Evolutionary conservation across 805 yeast genomes (phyloP).

Genomic region (Priceomyces fermenticarens): DNA sequence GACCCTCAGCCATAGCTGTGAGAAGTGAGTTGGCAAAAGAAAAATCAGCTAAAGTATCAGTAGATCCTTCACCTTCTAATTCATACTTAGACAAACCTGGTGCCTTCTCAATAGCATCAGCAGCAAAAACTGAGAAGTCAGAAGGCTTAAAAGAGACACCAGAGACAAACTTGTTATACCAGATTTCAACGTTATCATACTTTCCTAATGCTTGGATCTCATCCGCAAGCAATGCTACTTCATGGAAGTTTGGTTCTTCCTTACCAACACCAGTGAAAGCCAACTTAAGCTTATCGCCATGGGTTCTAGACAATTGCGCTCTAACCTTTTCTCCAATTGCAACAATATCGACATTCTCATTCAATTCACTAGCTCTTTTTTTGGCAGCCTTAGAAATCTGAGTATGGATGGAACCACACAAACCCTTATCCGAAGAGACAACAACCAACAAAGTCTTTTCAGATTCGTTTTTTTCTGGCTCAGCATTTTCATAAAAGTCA

Average conservation of each 20-base stretch:
- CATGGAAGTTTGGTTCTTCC: conserved; percentile 91
- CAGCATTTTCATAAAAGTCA: conserved; percentile 78
- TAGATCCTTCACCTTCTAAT: conserved; percentile 61
- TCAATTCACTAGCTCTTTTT: conserved; percentile 55
- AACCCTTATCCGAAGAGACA: conserved; percentile 94
- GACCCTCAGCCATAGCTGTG: conserved; percentile 95
- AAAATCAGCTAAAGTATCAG: conserved; percentile 78
- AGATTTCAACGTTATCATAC: conserved; percentile 75
- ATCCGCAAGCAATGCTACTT: conserved; percentile 85
- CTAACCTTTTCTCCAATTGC: conserved; percentile 94
- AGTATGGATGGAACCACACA: conserved; percentile 98
- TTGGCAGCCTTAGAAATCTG: conserved; percentile 90
- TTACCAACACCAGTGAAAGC: conserved; percentile 92
- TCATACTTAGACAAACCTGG: conserved; percentile 84
- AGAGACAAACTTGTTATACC: conserved; percentile 83
- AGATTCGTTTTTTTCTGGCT: conserved; percentile 58
- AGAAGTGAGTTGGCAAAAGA: conserved; percentile 85
- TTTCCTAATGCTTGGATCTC: conserved; percentile 67
- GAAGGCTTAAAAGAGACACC: conserved; percentile 91
- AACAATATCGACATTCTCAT: conserved; percentile 70
- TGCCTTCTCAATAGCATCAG: conserved; percentile 73
- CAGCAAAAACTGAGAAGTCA: conserved; percentile 60
- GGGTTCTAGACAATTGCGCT: conserved; percentile 82
- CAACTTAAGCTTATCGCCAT: conserved; percentile 63
- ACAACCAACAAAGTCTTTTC: conserved; percentile 79